These are phyloP conservation scores for Pharnaceum exiguum DNA, from an alignment of 148 eudicot species.

Conservation along the genomic window DNA sequence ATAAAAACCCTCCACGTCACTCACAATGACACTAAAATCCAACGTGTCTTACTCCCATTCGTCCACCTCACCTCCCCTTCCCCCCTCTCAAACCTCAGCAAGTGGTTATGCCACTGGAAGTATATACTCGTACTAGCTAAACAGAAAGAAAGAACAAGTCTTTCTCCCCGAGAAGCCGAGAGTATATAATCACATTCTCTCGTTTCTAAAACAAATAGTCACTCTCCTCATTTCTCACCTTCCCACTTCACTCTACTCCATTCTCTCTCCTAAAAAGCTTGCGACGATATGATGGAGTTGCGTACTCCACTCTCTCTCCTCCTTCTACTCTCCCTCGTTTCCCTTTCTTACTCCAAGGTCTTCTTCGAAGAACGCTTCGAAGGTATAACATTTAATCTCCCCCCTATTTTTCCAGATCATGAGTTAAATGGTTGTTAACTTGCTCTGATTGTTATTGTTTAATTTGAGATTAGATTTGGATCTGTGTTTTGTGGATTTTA, in stretches of 20 bases:
- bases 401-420: not conserved
- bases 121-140: too few species aligned
- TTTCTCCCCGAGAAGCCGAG: too few species aligned
- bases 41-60: conserved; percentile 16
- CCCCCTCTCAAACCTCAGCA: conserved; percentile 6
- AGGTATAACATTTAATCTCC: conserved; percentile 30
- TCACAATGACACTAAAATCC: conserved; percentile 25
- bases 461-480: not conserved
- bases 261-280: conserved; percentile 13
- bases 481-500: not conserved
- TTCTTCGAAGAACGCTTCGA: conserved; percentile 85
- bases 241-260: not conserved
- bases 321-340: conserved; percentile 44
- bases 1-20: conserved; percentile 33
- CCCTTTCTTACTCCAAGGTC: conserved; percentile 54
- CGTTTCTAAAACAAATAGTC: too few species aligned
- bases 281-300: conserved; percentile 52
- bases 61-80: conserved; percentile 24
- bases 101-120: not conserved
- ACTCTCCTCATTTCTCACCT: too few species aligned
- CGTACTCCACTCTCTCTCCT: conserved; percentile 59
- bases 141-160: not conserved
- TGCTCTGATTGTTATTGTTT: not conserved
- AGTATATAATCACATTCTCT: too few species aligned
- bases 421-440: not conserved